Evolutionary conservation across 441 rosid genomes (phyloP).

Genomic region (Sinapis alba): DNA sequence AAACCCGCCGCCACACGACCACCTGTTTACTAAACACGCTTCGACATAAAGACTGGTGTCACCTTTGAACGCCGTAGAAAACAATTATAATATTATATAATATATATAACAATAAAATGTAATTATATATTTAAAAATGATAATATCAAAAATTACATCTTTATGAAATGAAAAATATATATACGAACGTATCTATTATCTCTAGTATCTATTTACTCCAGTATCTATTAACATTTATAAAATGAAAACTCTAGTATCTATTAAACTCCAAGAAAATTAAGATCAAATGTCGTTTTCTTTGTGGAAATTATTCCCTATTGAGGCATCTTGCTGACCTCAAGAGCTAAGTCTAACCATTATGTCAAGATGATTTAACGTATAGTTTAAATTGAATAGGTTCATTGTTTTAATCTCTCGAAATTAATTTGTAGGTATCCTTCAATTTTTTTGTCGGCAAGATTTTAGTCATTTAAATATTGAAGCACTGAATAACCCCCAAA

Average conservation of each 20-base stretch:
- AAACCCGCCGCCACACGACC: no score
- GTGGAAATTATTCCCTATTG: slow-evolving; percentile 34
- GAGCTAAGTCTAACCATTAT: background rate
- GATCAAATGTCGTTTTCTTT: slow-evolving; percentile 43
- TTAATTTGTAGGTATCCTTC: slow-evolving; percentile 32
- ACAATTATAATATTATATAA: no score
- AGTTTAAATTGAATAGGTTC: background rate
- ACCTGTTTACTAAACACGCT: no score
- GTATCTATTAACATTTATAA: no score
- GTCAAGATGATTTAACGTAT: slow-evolving; percentile 21
- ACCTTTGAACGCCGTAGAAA: no score
- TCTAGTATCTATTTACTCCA: no score
- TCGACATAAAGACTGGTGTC: no score
- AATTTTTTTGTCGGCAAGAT: slow-evolving; percentile 29
- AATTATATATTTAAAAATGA: no score
- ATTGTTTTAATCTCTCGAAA: slow-evolving; percentile 20
- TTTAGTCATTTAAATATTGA: slow-evolving; percentile 13
- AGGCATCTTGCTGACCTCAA: slow-evolving; percentile 37
- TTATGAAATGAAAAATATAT: no score
- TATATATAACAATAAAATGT: no score
- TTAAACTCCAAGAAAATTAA: slow-evolving; percentile 29
- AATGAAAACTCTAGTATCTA: background rate
- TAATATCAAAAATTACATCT: no score
- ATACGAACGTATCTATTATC: no score
- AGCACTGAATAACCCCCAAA: background rate